Conservation (phyloP, 2,329 filamentous ascomycete species). For the Pseudogymnoascus sp. region DNA sequence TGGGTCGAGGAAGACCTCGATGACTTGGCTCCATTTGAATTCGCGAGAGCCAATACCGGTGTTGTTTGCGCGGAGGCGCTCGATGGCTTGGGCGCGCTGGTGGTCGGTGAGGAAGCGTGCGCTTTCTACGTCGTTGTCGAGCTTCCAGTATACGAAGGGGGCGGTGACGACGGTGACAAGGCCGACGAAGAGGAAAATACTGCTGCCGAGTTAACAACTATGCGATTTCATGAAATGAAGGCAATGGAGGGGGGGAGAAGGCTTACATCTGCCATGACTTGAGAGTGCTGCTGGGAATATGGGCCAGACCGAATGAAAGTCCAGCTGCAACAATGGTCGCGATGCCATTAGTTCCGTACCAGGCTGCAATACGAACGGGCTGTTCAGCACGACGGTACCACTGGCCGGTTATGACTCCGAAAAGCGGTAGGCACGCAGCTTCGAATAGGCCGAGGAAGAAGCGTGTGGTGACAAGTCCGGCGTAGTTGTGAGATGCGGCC, state of each 20-base stretch:
- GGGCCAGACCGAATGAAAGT: constrained; percentile 28
- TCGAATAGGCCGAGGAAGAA: constrained; percentile 79
- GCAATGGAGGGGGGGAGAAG: too few species aligned
- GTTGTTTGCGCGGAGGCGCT: constrained; percentile 65
- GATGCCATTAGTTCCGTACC: constrained; percentile 29
- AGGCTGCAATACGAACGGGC: constrained; percentile 30
- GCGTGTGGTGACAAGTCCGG: constrained; percentile 65
- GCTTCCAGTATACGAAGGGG: constrained; percentile 50
- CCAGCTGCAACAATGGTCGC: constrained; percentile 27
- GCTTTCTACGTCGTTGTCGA: constrained; percentile 46
- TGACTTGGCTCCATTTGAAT: constrained; percentile 60
- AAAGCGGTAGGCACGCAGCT: constrained; percentile 43
- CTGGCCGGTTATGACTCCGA: constrained; percentile 33
- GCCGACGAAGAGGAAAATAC: constrained; percentile 59
- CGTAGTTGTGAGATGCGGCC: constrained; percentile 51
- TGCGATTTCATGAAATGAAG: constrained; percentile 31
- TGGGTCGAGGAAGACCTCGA: constrained; percentile 40
- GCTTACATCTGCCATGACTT: constrained; percentile 28
- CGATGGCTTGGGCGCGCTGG: constrained; percentile 61
- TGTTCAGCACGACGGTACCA: constrained; percentile 34
- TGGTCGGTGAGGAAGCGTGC: constrained; percentile 53
- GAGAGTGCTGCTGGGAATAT: constrained; percentile 40
- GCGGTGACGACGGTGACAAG: constrained; percentile 51
- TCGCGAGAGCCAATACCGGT: constrained; percentile 66
- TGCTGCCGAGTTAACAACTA: constrained; percentile 47